phyloP scores from a whole-genome alignment of 176 grass and related monocot species.

The Eragrostis nindensis region DNA sequence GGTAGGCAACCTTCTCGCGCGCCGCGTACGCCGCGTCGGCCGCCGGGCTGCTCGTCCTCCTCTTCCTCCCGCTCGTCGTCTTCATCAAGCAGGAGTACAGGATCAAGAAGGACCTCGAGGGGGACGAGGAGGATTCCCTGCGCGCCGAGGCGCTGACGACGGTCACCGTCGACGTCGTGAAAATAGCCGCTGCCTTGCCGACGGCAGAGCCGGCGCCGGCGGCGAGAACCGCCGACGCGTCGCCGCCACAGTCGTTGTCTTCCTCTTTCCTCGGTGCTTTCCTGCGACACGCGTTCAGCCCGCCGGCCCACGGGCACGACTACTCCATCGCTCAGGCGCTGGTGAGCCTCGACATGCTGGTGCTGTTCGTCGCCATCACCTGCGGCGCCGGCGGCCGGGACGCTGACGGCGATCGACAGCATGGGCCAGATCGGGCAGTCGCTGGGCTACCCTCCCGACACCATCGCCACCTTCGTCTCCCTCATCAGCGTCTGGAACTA shows the following conservation, averaged over 20 bases:
- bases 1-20: conserved; percentile 12
- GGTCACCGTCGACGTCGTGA: conserved; percentile 30
- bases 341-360: conserved; percentile 51
- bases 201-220: not conserved
- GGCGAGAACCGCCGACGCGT: not conserved
- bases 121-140: not conserved
- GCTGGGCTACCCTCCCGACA: conserved; percentile 55
- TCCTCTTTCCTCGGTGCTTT: conserved; percentile 24
- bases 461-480: conserved; percentile 56
- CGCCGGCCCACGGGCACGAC: conserved; percentile 38
- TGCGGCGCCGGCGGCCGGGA: conserved; percentile 32
- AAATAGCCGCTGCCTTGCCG: not conserved
- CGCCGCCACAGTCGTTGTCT: not conserved
- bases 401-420: conserved; percentile 74
- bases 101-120: conserved; percentile 23
- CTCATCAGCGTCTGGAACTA: conserved; percentile 64
- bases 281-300: conserved; percentile 8
- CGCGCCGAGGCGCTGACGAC: not conserved
- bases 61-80: conserved; percentile 51
- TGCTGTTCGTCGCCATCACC: conserved; percentile 44
- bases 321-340: conserved; percentile 52
- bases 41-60: conserved; percentile 30
- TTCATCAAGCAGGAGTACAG: conserved; percentile 44
- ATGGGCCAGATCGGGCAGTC: conserved; percentile 70
- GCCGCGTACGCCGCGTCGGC: conserved; percentile 22